Conservation (phyloP, 108 stramenopile species). For the Nitzschia sp. region DNA sequence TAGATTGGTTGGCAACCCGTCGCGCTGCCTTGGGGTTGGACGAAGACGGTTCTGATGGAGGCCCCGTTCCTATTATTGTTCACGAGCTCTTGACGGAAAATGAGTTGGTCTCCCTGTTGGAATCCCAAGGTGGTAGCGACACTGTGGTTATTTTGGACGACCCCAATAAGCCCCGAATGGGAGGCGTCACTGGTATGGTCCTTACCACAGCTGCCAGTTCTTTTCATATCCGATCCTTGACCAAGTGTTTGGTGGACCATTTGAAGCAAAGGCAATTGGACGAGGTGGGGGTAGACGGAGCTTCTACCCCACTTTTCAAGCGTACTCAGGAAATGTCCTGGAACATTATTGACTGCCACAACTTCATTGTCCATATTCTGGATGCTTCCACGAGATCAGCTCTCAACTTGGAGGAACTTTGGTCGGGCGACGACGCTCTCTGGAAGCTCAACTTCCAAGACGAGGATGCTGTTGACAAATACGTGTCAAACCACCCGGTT, state of each 20-base stretch:
- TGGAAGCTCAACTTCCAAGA: constrained; percentile 43
- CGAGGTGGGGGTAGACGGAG: constrained; percentile 65
- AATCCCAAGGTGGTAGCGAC: constrained; percentile 54
- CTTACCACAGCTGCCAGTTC: constrained; percentile 36
- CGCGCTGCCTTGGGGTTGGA: constrained; percentile 36
- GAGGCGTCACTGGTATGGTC: constrained; percentile 44
- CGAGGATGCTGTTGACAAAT: constrained; percentile 76
- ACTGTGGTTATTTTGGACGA: constrained; percentile 46
- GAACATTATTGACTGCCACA: constrained; percentile 79
- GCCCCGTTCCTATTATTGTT: constrained; percentile 52
- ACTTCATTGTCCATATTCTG: constrained; percentile 77
- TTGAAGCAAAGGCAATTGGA: constrained; percentile 65
- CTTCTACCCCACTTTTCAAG: constrained; percentile 42
- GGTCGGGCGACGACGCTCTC: constrained; percentile 62
- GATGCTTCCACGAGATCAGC: constrained; percentile 48
- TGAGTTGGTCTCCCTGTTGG: constrained; percentile 59
- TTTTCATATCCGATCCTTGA: constrained; percentile 53
- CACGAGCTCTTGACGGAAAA: constrained; percentile 58
- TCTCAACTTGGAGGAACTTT: constrained; percentile 70
- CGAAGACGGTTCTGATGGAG: background rate
- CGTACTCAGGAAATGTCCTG: constrained; percentile 41
- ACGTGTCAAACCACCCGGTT: constrained; percentile 65
- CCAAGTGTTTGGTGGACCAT: constrained; percentile 65
- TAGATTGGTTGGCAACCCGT: constrained; percentile 76
- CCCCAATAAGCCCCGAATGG: constrained; percentile 33